These are phyloP conservation scores for Colletotrichum lini DNA, from an alignment of 2,329 filamentous ascomycete genomes.

Conservation along the genomic window DNA sequence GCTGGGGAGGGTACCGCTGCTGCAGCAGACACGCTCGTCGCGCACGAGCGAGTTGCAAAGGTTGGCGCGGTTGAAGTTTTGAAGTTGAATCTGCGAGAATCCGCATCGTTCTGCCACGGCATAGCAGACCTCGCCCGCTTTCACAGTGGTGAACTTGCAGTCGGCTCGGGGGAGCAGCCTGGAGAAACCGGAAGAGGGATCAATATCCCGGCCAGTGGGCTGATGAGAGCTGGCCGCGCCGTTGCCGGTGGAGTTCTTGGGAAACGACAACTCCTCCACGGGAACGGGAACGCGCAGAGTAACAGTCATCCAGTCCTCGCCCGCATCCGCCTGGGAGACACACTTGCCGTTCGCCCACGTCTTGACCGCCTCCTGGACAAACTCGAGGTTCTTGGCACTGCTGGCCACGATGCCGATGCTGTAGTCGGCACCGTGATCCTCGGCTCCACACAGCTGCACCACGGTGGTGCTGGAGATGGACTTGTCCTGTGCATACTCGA, in stretches of 20 bases:
- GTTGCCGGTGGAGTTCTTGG: background rate
- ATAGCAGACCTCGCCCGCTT: no score
- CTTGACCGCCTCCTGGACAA: slow-evolving; percentile 47
- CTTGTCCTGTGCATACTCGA: background rate
- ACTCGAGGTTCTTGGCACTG: slow-evolving; percentile 45
- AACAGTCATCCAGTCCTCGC: background rate
- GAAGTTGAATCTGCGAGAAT: no score
- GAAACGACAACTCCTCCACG: background rate
- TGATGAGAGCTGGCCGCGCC: no score
- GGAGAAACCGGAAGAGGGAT: no score
- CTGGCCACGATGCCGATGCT: slow-evolving; percentile 49
- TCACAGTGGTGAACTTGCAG: no score
- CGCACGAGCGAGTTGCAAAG: no score
- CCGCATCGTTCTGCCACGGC: no score
- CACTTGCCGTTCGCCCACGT: slow-evolving; percentile 41
- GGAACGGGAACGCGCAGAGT: background rate
- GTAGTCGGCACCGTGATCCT: slow-evolving; percentile 47
- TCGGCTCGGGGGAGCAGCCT: no score
- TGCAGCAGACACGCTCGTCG: no score
- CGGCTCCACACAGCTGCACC: slow-evolving; percentile 49
- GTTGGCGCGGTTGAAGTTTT: no score
- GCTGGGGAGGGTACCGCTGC: no score
- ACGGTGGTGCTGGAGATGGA: slow-evolving; percentile 40
- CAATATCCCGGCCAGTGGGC: no score
- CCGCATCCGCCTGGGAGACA: background rate